Conservation (phyloP, 139 green algal genomes). For the Auxenochlorella pyrenoidosa region DNA sequence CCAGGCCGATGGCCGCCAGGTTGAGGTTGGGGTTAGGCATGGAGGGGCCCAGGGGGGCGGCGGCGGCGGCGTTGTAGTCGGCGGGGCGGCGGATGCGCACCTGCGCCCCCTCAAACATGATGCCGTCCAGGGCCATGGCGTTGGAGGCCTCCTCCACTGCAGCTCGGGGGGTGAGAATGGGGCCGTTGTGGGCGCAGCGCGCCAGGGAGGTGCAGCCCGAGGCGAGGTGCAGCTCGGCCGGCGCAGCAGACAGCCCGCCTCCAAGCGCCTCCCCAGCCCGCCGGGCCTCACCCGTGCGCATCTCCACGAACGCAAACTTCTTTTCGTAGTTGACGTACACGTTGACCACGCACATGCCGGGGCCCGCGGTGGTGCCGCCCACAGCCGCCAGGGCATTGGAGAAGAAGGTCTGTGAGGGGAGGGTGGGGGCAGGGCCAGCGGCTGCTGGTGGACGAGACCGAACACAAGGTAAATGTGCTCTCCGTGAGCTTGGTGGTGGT, state of each 20-base stretch:
- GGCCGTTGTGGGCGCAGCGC: no score
- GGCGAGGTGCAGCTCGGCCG: no score
- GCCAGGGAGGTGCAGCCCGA: no score
- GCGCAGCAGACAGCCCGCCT: no score
- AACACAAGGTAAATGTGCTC: no score
- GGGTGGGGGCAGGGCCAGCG: neutral
- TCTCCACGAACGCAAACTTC: constrained; percentile 94
- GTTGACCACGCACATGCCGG: constrained; percentile 92
- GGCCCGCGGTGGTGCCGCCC: constrained; percentile 91
- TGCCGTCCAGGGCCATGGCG: constrained; percentile 87
- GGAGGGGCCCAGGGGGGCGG: constrained; percentile 82
- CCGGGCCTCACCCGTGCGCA: constrained; percentile 56
- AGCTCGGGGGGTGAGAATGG: no score
- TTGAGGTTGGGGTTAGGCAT: constrained; percentile 93
- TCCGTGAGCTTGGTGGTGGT: no score
- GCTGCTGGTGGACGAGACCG: no score
- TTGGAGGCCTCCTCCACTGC: constrained; percentile 86
- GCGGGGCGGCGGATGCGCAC: constrained; percentile 95
- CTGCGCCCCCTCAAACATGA: constrained; percentile 96
- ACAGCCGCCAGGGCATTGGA: constrained; percentile 92
- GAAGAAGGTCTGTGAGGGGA: constrained; percentile 1
- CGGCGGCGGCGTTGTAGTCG: constrained; percentile 96
- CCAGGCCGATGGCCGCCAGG: constrained; percentile 92
- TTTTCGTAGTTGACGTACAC: constrained; percentile 99
- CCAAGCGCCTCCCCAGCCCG: neutral